Evolutionary conservation across 2,329 filamentous ascomycete species (phyloP).

Genomic region (Nothomitra cinnamomea): DNA sequence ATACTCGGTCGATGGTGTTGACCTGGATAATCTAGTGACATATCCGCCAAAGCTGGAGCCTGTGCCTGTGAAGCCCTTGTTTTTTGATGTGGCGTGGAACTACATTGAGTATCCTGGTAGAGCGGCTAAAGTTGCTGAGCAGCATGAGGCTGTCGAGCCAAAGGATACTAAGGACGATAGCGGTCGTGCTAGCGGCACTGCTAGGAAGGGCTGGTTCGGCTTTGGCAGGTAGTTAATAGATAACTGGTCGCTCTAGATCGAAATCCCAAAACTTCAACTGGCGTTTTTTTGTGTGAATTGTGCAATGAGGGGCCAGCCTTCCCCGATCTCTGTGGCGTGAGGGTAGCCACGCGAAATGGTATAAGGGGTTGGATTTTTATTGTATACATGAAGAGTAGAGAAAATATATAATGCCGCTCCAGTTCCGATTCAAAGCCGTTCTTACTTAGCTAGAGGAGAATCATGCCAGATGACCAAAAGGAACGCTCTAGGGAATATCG

Average conservation of each 20-base stretch:
- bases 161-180: neutral
- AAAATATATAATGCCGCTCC: too few species aligned
- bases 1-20: constrained; percentile 49
- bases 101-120: constrained; percentile 82
- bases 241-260: constrained; percentile 1
- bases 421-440: too few species aligned
- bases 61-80: constrained; percentile 84
- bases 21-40: constrained; percentile 65
- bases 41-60: constrained; percentile 73
- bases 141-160: neutral
- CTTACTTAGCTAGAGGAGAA: too few species aligned
- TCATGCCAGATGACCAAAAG: neutral
- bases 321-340: too few species aligned
- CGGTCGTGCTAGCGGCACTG: constrained; percentile 23
- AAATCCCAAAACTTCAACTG: constrained; percentile 10
- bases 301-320: too few species aligned
- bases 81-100: constrained; percentile 94
- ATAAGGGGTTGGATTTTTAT: neutral
- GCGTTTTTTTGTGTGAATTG: too few species aligned
- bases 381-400: too few species aligned
- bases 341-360: too few species aligned
- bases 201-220: constrained; percentile 61
- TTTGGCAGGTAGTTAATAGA: constrained; percentile 25
- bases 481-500: constrained; percentile 51
- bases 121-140: neutral